Base-by-base conservation (phyloP, 768 basidiomycete species). In the Podaxis carcinomalis region DNA sequence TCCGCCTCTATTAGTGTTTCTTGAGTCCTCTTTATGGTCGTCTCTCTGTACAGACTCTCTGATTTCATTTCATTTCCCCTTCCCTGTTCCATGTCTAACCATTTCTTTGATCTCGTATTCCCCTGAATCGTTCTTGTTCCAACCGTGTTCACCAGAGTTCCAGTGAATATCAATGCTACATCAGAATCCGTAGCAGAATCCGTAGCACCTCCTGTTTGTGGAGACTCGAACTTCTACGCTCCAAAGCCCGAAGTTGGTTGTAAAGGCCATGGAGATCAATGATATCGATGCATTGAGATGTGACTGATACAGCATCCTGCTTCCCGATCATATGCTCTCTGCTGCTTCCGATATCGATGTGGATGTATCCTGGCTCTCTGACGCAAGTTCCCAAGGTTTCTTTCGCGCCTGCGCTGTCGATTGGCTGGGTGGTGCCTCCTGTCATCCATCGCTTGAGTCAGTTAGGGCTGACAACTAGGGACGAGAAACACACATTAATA, bases 311-410 rank as follows among this genome's bases (percentile, higher is more conserved):
- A 23, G 27, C 47, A 54, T 44, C 23, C 19, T 21, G 23, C 51
- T 6, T n/a, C 51, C 16, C 28, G 7, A 9, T 32, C 16, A 21
- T 35, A 16, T 6, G 0, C 16, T 10, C 28, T 16, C 39, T 36
- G 7, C 32, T 39, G 16, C 19, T 9, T 21, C 27, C 6, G 37
- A 5, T 28, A 21, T 28, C 14, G 37, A 21, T 13, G 28, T 21
- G n/a, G 32, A 13, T 19, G 19, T 3, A 36, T 52, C 32, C 23
- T 14, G 44, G 35, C 47, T 4, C 28, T 60, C 52, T 1, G 51
- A 27, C 5, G 55, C 68, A 27, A 54, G 52, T 71, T 91, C 89
- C 89, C 89, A 91, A 44, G 89, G 89, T 64, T 91, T 90, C 74
- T 75, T 84, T 62, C 83, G 77, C 14, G 74, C 64, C 5, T 77